phyloP scores from a whole-genome alignment of 129 eudicot species.

The Flaveria bidentis region DNA sequence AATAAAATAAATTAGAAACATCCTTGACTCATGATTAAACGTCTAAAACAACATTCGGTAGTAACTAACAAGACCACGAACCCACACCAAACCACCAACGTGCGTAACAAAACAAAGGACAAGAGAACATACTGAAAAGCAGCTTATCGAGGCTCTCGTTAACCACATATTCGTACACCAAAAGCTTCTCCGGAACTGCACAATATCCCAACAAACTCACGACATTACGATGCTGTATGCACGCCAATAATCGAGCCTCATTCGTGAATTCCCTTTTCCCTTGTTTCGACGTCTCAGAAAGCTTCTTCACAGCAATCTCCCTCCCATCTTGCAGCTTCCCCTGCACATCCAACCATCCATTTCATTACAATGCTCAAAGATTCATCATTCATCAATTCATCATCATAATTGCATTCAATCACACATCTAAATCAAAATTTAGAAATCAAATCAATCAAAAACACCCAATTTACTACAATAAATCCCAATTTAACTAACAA shows the following conservation, averaged over 20 bases:
- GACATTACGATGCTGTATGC: slow-evolving; percentile 78
- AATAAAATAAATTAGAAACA: not conserved
- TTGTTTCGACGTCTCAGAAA: slow-evolving; percentile 63
- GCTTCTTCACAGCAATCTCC: slow-evolving; percentile 77
- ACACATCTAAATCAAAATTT: not conserved
- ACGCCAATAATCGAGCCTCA: slow-evolving; percentile 70
- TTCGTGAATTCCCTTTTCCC: slow-evolving; percentile 71
- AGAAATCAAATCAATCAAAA: not conserved
- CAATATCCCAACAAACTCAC: slow-evolving; percentile 78
- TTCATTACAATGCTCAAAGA: slow-evolving; percentile 16
- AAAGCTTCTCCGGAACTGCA: slow-evolving; percentile 58
- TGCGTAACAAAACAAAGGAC: not conserved
- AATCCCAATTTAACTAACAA: not conserved
- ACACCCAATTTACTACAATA: not conserved
- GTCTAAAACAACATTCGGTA: not conserved
- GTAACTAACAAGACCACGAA: not conserved
- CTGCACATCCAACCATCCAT: slow-evolving; percentile 38
- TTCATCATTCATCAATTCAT: not conserved
- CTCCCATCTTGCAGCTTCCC: slow-evolving; percentile 78
- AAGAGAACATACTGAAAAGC: slow-evolving; percentile 67
- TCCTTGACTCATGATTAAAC: not conserved
- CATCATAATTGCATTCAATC: not conserved
- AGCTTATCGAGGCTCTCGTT: slow-evolving; percentile 86
- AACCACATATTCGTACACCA: slow-evolving; percentile 78
- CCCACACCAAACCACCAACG: not conserved